Base-by-base conservation (phyloP, 176 grass and related monocot species). In the Paspalum vaginatum region DNA sequence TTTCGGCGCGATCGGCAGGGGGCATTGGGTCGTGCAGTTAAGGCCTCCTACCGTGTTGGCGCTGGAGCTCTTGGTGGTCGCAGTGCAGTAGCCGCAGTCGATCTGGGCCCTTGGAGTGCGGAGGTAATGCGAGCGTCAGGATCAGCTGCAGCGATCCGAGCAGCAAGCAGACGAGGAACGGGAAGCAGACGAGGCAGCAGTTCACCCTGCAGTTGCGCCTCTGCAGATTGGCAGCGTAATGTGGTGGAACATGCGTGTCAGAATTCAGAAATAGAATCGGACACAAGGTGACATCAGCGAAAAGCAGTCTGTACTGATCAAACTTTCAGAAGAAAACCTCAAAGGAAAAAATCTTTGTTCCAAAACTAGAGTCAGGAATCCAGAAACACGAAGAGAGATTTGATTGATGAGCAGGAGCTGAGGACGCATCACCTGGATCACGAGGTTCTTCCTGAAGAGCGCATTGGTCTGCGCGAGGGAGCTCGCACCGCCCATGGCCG, bases 381-480 rank as follows among this genome's bases (percentile, higher is more conserved):
- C 4, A 20, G 20, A 18, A 47, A 25, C 0, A 39, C 16, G 21
- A 65, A 13, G 5, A 7, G 25, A 24, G 21, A 48, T 70, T 25
- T 38, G 49, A 20, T 4, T 15, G 49, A 11, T 42, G 24, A 37
- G 20, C 25, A 44, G 53, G 42, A 40, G 22, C 16, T 8, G 44
- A 49, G 44, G 44, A 6, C 7, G 26, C 12, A 26, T 73, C 26
- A 90, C 91, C 87, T 93, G 91, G 64, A 89, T 75, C 15, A 89
- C 64, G 10, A 93, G 75, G 18, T 89, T 90, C 55, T 93, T 90
- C 79, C 76, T 84, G 76, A 93, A 78, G 45, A 93, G 79, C 11
- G 91, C 87, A 61, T 90, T 78, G 57, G 90, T 77, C 59, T 93
- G 90, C 39, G 50, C 66, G 8, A 86, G 49, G 49, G 25, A 59